Base-by-base conservation (phyloP, 495 filamentous ascomycete species). In the Thozetella sp. region DNA sequence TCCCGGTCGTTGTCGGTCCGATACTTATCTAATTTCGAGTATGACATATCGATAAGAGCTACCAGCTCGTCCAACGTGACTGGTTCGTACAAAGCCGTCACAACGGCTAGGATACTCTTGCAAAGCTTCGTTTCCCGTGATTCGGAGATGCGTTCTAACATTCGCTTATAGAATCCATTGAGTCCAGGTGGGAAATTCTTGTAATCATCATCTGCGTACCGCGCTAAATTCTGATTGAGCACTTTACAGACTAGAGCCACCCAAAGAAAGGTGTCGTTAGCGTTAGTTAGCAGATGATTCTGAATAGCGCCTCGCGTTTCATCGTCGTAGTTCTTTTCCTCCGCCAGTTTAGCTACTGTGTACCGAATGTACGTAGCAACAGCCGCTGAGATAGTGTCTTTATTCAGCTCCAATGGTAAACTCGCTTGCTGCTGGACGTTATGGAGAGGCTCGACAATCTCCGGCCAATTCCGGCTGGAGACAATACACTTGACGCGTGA, bases 391-490 rank as follows among this genome's bases (percentile, higher is more conserved):
- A 68, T 54, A 10, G n/a, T n/a, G 0, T 55, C 54, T 13, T 58
- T 61, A 24, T 69, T 65, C 20, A 73, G 26, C 64, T 76, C 69
- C 15, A 78, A 63, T 22, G 55, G 53, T 13, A 75, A 59, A 57
- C 53, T 66, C 37, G 55, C 34, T 50, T 59, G 59, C 9, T 45
- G 53, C 1, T 40, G 50, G 19, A 25, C 55, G 23, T 12, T 55
- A 22, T 59, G 56, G 11, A 78, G 66, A 20, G 19, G 12, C 53
- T 68, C 46, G 56, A 71, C 68, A 48, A 79, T 76, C 3, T 63
- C 53, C 3, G 59, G 67, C 54, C 63, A 52, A 58, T 78, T 77
- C 24, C 74, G 75, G 52, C 77, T 75, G 2, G 72, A 76, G 22
- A 76, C 53, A 20, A 81, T 63, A 72, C 65, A 75, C 58, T 74